phyloP scores from a whole-genome alignment of 495 filamentous ascomycete genomes.

The Aspergillus biplanus region DNA sequence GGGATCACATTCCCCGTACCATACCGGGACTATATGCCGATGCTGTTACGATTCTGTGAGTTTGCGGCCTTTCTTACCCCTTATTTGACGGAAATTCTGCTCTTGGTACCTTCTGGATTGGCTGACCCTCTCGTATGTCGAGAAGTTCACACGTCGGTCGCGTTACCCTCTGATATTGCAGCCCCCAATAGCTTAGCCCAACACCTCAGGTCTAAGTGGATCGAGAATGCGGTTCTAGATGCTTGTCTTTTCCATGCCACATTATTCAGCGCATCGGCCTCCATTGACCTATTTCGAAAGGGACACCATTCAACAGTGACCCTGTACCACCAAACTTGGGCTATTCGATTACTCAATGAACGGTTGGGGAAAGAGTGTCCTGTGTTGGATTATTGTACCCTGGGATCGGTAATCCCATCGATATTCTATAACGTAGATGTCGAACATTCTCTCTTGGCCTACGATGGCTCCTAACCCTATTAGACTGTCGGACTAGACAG shows the following conservation, averaged over 20 bases:
- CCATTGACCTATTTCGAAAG: background rate
- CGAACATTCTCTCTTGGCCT: too few relatives aligned
- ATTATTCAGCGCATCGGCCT: conserved; percentile 6
- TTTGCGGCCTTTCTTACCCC: background rate
- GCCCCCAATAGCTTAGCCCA: conserved; percentile 3
- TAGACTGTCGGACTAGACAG: conserved; percentile 2
- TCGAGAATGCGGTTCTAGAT: background rate
- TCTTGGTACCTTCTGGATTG: too few relatives aligned
- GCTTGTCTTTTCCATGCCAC: conserved; percentile 8
- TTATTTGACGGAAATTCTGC: too few relatives aligned
- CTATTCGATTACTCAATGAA: conserved; percentile 2
- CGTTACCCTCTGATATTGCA: background rate
- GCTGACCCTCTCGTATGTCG: background rate
- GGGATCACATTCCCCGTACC: background rate
- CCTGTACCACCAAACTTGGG: conserved; percentile 1
- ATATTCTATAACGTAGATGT: conserved; percentile 1
- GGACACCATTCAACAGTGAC: background rate
- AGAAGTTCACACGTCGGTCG: conserved; percentile 1
- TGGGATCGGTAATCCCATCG: conserved; percentile 1
- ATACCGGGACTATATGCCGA: background rate
- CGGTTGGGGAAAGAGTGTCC: background rate
- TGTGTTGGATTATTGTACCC: background rate
- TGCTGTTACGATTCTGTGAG: background rate
- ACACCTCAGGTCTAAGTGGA: conserved; percentile 2
- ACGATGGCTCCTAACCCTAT: background rate